A percentile compares a stretch with the other conserved stretches of the same genome.
Conservation (phyloP, 176 grass and related monocot species). For the Triticum monococcum region DNA sequence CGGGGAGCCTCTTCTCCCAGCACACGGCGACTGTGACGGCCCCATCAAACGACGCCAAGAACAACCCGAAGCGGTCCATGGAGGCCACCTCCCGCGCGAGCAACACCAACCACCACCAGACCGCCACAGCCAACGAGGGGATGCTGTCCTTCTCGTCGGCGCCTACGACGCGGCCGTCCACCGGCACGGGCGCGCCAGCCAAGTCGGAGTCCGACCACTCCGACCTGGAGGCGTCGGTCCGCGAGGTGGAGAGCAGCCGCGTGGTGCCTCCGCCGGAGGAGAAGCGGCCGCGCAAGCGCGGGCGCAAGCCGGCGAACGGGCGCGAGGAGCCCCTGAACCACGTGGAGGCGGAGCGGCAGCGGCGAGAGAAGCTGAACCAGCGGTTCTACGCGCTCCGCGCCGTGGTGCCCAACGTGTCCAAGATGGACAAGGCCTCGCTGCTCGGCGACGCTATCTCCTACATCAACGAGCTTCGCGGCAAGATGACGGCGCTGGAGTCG, state of each 20-base stretch:
- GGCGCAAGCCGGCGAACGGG: conserved; percentile 93
- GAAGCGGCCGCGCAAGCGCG: conserved; percentile 90
- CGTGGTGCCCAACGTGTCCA: conserved; percentile 96
- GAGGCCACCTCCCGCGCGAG: conserved; percentile 80
- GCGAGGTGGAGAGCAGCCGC: conserved; percentile 92
- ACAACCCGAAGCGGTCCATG: conserved; percentile 69
- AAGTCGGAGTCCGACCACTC: conserved; percentile 94
- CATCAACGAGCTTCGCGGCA: conserved; percentile 85
- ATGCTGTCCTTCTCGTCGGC: conserved; percentile 93
- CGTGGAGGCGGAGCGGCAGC: conserved; percentile 94
- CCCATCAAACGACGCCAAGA: conserved; percentile 37
- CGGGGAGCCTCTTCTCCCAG: conserved; percentile 76
- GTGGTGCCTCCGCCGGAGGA: conserved; percentile 72
- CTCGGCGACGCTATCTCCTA: conserved; percentile 92
- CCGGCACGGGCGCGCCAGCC: conserved; percentile 48
- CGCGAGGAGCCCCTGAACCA: conserved; percentile 96
- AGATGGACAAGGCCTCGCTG: conserved; percentile 99
- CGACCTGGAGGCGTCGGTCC: conserved; percentile 73
- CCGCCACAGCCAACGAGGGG: conserved; percentile 53
- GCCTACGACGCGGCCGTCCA: conserved; percentile 43
- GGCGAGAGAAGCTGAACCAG: conserved; percentile 97
- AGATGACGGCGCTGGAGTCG: conserved; percentile 53
- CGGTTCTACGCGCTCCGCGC: conserved; percentile 95
- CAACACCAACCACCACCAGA: conserved; percentile 63
- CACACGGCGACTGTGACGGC: conserved; percentile 47